Evolutionary conservation across 2,329 filamentous ascomycete species (phyloP).

Genomic region (Cercospora zeae-maydis): DNA sequence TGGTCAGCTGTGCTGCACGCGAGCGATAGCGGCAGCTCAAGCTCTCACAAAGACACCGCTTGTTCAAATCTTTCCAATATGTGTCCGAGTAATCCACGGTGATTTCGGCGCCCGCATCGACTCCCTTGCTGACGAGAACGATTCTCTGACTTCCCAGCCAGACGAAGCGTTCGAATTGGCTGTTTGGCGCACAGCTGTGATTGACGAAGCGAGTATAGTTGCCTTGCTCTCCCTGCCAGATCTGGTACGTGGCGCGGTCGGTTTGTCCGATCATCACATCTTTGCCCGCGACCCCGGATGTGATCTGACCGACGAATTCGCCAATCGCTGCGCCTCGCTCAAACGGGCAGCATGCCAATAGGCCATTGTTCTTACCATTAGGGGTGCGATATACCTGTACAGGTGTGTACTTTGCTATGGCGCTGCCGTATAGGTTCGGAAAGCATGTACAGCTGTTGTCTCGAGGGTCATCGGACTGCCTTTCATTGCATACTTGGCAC

Average conservation of each 20-base stretch:
- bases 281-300: conserved; percentile 49
- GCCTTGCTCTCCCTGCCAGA: conserved; percentile 55
- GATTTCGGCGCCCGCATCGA: conserved; percentile 53
- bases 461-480: conserved; percentile 50
- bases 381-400: conserved; percentile 54
- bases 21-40: conserved; percentile 48
- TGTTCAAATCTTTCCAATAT: conserved; percentile 56
- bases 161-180: conserved; percentile 55
- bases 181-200: conserved; percentile 56
- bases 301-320: conserved; percentile 56
- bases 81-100: conserved; percentile 58
- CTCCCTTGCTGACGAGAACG: conserved; percentile 54
- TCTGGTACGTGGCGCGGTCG: conserved; percentile 51
- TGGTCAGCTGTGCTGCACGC: conserved; percentile 11
- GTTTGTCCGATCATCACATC: conserved; percentile 53
- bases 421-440: conserved; percentile 50
- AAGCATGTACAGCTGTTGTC: conserved; percentile 54
- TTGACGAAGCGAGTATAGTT: conserved; percentile 60
- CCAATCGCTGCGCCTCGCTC: conserved; percentile 53
- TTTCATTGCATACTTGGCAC: conserved; percentile 47
- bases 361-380: conserved; percentile 55
- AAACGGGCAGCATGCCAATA: conserved; percentile 48
- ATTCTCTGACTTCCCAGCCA: conserved; percentile 56
- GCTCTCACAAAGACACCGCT: conserved; percentile 55
- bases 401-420: conserved; percentile 41